Conservation (phyloP, 2,329 filamentous ascomycete genomes). For the Blastomyces silverae region DNA sequence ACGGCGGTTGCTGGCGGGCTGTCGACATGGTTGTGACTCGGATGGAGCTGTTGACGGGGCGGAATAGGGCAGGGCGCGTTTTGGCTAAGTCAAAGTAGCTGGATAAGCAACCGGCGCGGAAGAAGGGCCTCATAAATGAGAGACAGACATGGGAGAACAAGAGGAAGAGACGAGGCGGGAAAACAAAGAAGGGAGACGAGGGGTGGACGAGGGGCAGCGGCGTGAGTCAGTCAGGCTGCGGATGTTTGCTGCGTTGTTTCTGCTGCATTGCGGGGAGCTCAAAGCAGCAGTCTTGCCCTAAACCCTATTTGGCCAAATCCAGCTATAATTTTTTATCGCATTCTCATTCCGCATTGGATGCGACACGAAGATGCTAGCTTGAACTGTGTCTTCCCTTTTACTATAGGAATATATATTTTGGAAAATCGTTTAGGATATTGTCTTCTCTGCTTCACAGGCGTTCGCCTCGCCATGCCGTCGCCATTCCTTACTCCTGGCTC, state of each 20-base stretch:
- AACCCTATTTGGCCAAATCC: slow-evolving; percentile 12
- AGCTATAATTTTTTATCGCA: not conserved
- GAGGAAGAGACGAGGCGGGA: not conserved
- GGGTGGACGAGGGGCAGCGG: not conserved
- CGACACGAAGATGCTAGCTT: not conserved
- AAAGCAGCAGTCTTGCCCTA: slow-evolving; percentile 1
- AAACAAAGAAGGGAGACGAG: not conserved
- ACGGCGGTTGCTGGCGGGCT: slow-evolving; percentile 41
- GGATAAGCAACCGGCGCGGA: slow-evolving; percentile 8
- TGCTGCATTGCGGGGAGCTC: not conserved
- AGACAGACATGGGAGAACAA: slow-evolving; percentile 1
- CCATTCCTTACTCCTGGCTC: slow-evolving; percentile 70
- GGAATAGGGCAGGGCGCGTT: slow-evolving; percentile 5
- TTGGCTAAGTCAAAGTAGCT: slow-evolving; percentile 12
- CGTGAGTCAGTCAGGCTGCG: not conserved
- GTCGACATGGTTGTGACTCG: slow-evolving; percentile 23
- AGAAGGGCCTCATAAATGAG: slow-evolving; percentile 16
- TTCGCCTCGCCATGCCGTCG: slow-evolving; percentile 45
- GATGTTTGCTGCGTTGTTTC: not conserved
- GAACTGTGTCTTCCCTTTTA: not conserved
- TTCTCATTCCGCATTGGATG: too few species aligned
- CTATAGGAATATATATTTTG: not conserved
- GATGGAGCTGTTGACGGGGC: not conserved
- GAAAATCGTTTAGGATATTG: not conserved
- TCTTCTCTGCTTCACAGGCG: not conserved